Percentiles rank a stretch among this genome's conserved stretches.
Conservation (phyloP, 2,329 filamentous ascomycete genomes). For the Chaetothyriales sp. region DNA sequence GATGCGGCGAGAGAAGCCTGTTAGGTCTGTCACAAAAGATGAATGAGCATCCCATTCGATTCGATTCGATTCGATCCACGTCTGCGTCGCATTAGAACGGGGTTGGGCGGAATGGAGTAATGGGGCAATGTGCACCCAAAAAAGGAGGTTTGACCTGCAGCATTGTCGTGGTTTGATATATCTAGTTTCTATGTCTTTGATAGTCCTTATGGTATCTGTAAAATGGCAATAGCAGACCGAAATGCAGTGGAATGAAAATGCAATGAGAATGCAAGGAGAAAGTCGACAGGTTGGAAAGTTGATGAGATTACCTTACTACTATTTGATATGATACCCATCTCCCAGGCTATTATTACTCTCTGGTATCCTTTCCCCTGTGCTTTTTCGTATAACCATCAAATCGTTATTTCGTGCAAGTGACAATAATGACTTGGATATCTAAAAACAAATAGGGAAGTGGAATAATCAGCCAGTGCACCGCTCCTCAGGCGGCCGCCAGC, state of each 20-base stretch:
- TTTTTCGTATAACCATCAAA: background rate
- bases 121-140: background rate
- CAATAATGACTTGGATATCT: too few relatives aligned
- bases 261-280: too few relatives aligned
- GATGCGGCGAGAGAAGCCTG: background rate
- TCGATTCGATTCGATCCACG: background rate
- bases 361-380: background rate
- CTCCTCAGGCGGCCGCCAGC: conserved; percentile 50
- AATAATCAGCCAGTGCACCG: conserved; percentile 46
- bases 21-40: background rate
- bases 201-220: background rate
- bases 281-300: background rate
- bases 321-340: background rate
- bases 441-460: too few relatives aligned
- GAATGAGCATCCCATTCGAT: background rate
- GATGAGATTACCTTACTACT: background rate
- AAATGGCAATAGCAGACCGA: background rate
- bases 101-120: background rate
- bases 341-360: too few relatives aligned
- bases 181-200: background rate
- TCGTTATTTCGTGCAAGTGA: background rate
- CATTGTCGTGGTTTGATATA: background rate
- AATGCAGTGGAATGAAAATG: too few relatives aligned
- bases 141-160: background rate
- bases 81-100: background rate